These are phyloP conservation scores for Orbilia ellipsospora DNA, from an alignment of 2,329 filamentous ascomycete species.

Conservation along the genomic window DNA sequence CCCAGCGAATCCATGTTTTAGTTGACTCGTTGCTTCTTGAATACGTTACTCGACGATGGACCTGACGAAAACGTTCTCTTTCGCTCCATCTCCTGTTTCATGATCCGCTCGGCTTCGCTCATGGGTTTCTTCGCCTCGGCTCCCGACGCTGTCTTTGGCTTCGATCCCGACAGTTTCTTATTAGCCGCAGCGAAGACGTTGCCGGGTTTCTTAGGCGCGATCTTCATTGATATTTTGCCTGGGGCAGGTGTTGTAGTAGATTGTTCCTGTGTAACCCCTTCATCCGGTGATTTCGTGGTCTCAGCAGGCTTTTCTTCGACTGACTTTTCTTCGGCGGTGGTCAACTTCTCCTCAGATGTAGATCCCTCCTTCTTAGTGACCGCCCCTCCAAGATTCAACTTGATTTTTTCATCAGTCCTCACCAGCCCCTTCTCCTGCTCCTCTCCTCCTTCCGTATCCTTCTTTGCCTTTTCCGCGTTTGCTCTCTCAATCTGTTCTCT, in stretches of 20 bases:
- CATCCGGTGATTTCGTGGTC: constrained; percentile 35
- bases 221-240: constrained; percentile 72
- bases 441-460: constrained; percentile 67
- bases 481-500: constrained; percentile 80
- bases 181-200: constrained; percentile 75
- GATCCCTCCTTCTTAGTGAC: constrained; percentile 54
- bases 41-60: constrained; percentile 43
- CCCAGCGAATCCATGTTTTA: neutral
- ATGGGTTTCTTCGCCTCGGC: constrained; percentile 76
- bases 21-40: constrained; percentile 57
- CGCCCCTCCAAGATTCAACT: constrained; percentile 71
- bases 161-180: constrained; percentile 78
- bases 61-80: constrained; percentile 69
- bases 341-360: constrained; percentile 20
- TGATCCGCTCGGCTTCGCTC: constrained; percentile 87
- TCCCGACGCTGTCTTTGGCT: constrained; percentile 62
- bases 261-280: constrained; percentile 29
- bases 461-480: constrained; percentile 67
- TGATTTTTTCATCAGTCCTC: constrained; percentile 79
- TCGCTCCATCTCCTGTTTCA: constrained; percentile 83
- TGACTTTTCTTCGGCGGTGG: constrained; percentile 30
- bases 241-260: constrained; percentile 58
- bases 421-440: constrained; percentile 66
- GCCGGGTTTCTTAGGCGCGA: constrained; percentile 75
- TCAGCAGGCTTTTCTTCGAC: constrained; percentile 17